phyloP scores from a whole-genome alignment of 495 filamentous ascomycete species.

The Neurospora pannonica region DNA sequence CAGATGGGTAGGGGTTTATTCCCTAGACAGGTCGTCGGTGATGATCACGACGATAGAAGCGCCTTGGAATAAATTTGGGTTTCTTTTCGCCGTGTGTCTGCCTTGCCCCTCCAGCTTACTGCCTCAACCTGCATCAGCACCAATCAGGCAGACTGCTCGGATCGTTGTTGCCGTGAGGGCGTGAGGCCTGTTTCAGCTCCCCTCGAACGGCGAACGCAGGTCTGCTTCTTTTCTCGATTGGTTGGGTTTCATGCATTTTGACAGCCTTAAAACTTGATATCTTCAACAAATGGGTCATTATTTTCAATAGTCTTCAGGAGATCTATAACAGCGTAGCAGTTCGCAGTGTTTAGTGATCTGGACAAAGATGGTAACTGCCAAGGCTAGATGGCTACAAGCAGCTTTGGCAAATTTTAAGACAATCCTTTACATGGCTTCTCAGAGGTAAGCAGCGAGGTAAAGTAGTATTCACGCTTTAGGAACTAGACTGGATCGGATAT shows the following conservation, averaged over 20 bases:
- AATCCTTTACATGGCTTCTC: neutral
- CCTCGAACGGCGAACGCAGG: neutral
- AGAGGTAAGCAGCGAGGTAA: neutral
- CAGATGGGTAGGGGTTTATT: neutral
- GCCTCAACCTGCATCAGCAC: neutral
- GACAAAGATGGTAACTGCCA: neutral
- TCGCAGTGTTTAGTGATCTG: neutral
- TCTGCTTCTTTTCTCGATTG: neutral
- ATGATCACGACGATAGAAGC: neutral
- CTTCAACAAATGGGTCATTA: neutral
- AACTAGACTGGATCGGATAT: neutral
- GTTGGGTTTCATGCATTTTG: neutral
- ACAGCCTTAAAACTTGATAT: neutral
- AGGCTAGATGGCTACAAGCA: neutral
- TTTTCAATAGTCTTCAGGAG: neutral
- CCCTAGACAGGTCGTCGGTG: neutral
- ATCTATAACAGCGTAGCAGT: neutral
- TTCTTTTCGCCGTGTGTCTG: neutral
- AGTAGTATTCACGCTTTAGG: neutral
- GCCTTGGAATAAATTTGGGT: neutral
- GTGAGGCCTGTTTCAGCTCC: neutral
- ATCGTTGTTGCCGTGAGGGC: neutral
- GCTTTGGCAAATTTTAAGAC: neutral
- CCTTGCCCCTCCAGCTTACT: neutral
- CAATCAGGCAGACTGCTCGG: neutral